Evolutionary conservation across 2,329 filamentous ascomycete species (phyloP).

Genomic region (Emmonsiellopsis sp.): DNA sequence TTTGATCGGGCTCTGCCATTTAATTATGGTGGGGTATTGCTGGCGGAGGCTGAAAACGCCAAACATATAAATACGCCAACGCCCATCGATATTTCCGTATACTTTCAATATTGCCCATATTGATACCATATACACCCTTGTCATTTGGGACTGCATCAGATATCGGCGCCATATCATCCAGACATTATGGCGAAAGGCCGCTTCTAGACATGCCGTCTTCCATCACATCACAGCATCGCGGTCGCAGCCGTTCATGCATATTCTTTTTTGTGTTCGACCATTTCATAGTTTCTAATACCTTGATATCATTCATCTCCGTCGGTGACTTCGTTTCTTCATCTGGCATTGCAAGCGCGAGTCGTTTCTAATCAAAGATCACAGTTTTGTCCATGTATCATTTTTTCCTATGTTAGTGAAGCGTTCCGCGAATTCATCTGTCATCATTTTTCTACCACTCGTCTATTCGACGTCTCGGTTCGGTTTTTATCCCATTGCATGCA

Average conservation of each 20-base stretch:
- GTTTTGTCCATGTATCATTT: conserved; percentile 14
- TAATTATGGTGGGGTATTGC: too few relatives aligned
- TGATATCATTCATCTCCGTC: conserved; percentile 5
- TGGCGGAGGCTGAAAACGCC: background rate
- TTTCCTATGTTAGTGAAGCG: conserved; percentile 15
- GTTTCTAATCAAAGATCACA: conserved; percentile 16
- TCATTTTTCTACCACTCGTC: background rate
- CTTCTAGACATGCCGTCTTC: background rate
- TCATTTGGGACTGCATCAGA: background rate
- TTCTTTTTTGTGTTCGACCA: conserved; percentile 16
- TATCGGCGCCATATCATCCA: background rate
- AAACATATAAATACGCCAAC: background rate
- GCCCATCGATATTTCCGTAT: background rate
- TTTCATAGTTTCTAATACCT: conserved; percentile 4
- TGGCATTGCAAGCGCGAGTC: conserved; percentile 41
- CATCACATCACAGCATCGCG: background rate
- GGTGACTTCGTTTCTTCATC: conserved; percentile 24
- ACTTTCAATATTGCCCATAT: background rate
- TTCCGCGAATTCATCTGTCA: conserved; percentile 8
- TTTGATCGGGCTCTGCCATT: conserved; percentile 4
- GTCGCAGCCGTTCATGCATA: background rate
- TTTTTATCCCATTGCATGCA: conserved; percentile 2
- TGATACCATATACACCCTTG: background rate
- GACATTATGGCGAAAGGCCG: background rate
- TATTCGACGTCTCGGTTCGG: background rate